Evolutionary conservation across 805 yeast genomes (phyloP).

Genomic region (Barnettozyma vustinii): DNA sequence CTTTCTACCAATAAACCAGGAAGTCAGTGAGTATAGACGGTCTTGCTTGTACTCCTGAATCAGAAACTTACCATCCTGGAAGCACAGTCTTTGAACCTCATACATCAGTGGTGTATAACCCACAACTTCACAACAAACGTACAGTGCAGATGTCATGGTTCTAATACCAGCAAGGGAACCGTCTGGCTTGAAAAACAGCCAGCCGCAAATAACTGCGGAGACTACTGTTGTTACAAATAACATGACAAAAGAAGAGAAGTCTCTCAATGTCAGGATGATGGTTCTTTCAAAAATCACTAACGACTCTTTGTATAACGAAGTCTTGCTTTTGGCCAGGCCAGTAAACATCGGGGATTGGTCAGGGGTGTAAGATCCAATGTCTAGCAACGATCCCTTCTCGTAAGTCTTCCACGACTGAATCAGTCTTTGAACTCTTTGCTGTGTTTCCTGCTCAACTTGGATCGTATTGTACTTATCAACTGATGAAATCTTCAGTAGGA

Average conservation of each 20-base stretch:
- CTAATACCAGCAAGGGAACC: conserved; percentile 59
- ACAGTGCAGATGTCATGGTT: conserved; percentile 47
- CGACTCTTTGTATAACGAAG: conserved; percentile 39
- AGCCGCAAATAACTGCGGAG: conserved; percentile 61
- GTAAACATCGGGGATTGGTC: not conserved
- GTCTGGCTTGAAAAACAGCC: conserved; percentile 68
- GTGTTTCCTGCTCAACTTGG: conserved; percentile 29
- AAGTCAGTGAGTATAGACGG: conserved; percentile 14
- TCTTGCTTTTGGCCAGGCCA: conserved; percentile 16
- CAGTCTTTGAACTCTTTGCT: conserved; percentile 24
- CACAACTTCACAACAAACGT: conserved; percentile 49
- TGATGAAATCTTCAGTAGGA: conserved; percentile 50
- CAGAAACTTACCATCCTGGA: conserved; percentile 46
- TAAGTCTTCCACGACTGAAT: conserved; percentile 12
- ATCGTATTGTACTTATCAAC: conserved; percentile 39
- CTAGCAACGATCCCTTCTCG: conserved; percentile 2
- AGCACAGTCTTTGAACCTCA: conserved; percentile 54
- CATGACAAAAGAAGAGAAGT: conserved; percentile 42
- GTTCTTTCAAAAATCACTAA: conserved; percentile 42
- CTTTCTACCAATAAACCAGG: conserved; percentile 37
- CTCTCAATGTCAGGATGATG: conserved; percentile 42
- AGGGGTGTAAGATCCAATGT: conserved; percentile 9
- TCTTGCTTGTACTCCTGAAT: conserved; percentile 36
- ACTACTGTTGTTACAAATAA: conserved; percentile 39
- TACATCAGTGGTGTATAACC: conserved; percentile 50